Evolutionary conservation across 148 eudicot species (phyloP).

Genomic region (Beta vulgaris): DNA sequence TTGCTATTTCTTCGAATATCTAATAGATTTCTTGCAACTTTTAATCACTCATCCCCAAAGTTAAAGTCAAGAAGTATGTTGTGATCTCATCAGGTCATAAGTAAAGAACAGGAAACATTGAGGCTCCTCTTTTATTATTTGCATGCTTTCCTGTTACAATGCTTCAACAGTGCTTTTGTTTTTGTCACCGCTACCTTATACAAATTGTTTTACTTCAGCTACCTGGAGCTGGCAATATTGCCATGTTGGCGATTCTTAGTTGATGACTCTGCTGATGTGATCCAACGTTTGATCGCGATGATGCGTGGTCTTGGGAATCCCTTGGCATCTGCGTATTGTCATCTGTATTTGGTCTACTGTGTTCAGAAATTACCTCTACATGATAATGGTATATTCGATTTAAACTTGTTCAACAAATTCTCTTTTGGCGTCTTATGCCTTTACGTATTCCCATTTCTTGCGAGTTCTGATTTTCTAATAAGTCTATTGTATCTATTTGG

Average conservation of each 20-base stretch:
- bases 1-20: no score
- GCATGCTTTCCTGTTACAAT: not conserved
- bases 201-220: slow-evolving; percentile 36
- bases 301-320: slow-evolving; percentile 79
- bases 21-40: no score
- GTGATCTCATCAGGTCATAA: no score
- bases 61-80: no score
- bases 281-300: slow-evolving; percentile 68
- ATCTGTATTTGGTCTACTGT: slow-evolving; percentile 54
- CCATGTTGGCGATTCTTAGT: slow-evolving; percentile 70
- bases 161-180: not conserved
- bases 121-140: not conserved
- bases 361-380: slow-evolving; percentile 42
- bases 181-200: slow-evolving; percentile 10
- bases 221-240: slow-evolving; percentile 71
- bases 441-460: not conserved
- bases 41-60: no score
- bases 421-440: not conserved
- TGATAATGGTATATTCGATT: slow-evolving; percentile 37
- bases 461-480: not conserved
- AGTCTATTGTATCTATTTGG: not conserved
- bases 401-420: not conserved
- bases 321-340: slow-evolving; percentile 70
- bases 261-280: slow-evolving; percentile 38
- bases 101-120: no score